Conservation (phyloP, 2,329 filamentous ascomycete genomes). For the Fusarium sacchari region DNA sequence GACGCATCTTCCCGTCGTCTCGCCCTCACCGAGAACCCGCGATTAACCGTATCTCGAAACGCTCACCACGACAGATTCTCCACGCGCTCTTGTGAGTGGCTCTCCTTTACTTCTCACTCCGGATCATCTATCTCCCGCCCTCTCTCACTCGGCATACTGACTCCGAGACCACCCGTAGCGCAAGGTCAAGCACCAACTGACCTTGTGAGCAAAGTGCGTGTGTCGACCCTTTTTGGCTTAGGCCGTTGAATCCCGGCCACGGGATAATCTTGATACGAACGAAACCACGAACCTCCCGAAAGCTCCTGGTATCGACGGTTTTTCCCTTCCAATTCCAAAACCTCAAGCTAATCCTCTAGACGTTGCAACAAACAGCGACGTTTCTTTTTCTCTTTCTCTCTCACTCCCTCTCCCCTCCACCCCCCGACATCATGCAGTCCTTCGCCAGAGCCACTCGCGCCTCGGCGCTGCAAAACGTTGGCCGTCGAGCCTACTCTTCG, state of each 20-base stretch:
- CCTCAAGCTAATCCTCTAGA: constrained; percentile 25
- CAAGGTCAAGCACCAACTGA: constrained; percentile 28
- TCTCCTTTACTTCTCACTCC: background rate
- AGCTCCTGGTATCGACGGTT: constrained; percentile 43
- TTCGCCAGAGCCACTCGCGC: constrained; percentile 77
- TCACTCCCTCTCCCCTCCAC: constrained; percentile 5
- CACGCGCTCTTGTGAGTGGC: constrained; percentile 26
- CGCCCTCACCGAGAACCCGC: constrained; percentile 42
- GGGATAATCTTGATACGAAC: constrained; percentile 46
- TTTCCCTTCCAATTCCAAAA: constrained; percentile 38
- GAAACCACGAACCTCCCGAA: constrained; percentile 42
- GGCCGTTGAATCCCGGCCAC: constrained; percentile 39
- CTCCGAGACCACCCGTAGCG: constrained; percentile 45
- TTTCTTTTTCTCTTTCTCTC: background rate
- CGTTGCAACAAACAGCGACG: constrained; percentile 27
- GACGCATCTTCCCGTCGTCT: constrained; percentile 33
- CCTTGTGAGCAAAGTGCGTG: constrained; percentile 19
- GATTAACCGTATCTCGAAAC: constrained; percentile 39
- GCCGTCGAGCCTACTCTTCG: constrained; percentile 80
- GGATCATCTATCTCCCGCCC: constrained; percentile 40
- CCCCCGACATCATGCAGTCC: constrained; percentile 77
- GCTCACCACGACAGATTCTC: constrained; percentile 12
- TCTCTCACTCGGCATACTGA: constrained; percentile 36
- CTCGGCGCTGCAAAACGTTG: constrained; percentile 72
- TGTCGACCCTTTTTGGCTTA: constrained; percentile 39